Conservation (phyloP, 2,329 filamentous ascomycete species). For the Neoscytalidium dimidiatum region DNA sequence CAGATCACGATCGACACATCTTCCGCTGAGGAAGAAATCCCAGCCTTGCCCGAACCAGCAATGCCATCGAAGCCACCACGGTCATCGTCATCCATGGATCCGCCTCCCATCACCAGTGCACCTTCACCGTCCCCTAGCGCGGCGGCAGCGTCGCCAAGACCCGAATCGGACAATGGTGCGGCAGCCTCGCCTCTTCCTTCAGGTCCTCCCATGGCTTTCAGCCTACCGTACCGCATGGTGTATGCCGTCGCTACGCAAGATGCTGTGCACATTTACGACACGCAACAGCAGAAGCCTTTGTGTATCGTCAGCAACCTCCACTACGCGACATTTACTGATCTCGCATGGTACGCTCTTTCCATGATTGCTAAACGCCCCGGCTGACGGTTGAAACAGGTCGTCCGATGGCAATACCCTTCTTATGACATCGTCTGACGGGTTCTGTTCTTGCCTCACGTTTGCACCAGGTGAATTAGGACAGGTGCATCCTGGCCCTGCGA, state of each 20-base stretch:
- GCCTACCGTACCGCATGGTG: slow-evolving; percentile 87
- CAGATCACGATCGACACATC: slow-evolving; percentile 95
- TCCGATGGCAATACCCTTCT: slow-evolving; percentile 76
- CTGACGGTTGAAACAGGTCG: slow-evolving; percentile 58
- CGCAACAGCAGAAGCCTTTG: slow-evolving; percentile 90
- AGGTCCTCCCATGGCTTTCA: slow-evolving; percentile 66
- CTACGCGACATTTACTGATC: slow-evolving; percentile 94
- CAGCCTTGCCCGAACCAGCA: slow-evolving; percentile 79
- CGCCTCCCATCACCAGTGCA: slow-evolving; percentile 66
- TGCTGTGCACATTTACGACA: slow-evolving; percentile 92
- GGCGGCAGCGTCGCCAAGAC: slow-evolving; percentile 55
- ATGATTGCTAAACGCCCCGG: background rate
- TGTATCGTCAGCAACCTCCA: slow-evolving; percentile 96
- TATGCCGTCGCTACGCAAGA: slow-evolving; percentile 98
- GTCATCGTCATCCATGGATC: slow-evolving; percentile 74
- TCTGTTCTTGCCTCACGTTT: slow-evolving; percentile 91
- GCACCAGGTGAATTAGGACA: slow-evolving; percentile 81
- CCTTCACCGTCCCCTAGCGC: slow-evolving; percentile 53
- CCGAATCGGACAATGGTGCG: slow-evolving; percentile 54
- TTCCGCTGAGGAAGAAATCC: slow-evolving; percentile 79
- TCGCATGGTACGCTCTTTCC: slow-evolving; percentile 66
- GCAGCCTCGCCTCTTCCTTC: slow-evolving; percentile 55
- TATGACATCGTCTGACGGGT: slow-evolving; percentile 97
- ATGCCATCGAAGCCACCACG: slow-evolving; percentile 58
- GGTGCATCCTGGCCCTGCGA: slow-evolving; percentile 69